Percentiles rank a stretch among this genome's conserved stretches.
phyloP scores from a whole-genome alignment of 139 green algal species.

The Coelastrella sp. region DNA sequence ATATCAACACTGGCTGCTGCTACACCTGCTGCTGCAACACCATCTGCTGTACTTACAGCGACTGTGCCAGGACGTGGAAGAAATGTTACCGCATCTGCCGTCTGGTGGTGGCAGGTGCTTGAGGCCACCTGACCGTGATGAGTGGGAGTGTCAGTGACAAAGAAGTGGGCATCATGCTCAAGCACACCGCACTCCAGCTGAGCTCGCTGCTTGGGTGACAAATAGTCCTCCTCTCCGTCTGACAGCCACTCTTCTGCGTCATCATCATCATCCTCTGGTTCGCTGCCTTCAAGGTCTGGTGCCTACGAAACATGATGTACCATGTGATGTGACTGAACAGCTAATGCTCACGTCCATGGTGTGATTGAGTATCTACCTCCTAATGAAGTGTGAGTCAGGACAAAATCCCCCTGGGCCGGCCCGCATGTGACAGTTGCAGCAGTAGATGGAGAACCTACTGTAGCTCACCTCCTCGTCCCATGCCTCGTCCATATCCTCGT shows the following conservation, averaged over 20 bases:
- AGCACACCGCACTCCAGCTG: slow-evolving; percentile 33
- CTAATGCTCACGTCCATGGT: too few species aligned
- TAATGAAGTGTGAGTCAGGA: background rate
- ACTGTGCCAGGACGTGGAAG: background rate
- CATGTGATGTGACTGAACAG: too few species aligned
- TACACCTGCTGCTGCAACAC: background rate
- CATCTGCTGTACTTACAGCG: background rate
- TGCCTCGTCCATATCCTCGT: background rate
- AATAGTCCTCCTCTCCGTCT: slow-evolving; percentile 12
- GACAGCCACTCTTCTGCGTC: background rate
- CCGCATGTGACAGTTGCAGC: background rate
- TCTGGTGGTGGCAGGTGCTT: slow-evolving; percentile 22
- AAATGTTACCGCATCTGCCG: slow-evolving; percentile 29
- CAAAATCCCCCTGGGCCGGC: background rate
- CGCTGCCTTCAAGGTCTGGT: background rate
- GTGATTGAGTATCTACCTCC: too few species aligned
- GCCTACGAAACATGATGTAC: background rate
- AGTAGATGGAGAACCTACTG: background rate
- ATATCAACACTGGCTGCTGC: background rate
- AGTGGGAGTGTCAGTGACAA: background rate
- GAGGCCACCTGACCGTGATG: background rate
- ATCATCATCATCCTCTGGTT: background rate
- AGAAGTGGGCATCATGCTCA: slow-evolving; percentile 15
- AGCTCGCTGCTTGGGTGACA: slow-evolving; percentile 11
- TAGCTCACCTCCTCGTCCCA: slow-evolving; percentile 1